A percentile compares a stretch with the other conserved stretches of the same genome.
Evolutionary conservation across 306 rosid species (phyloP).

Genomic region (Castanospermum australe): DNA sequence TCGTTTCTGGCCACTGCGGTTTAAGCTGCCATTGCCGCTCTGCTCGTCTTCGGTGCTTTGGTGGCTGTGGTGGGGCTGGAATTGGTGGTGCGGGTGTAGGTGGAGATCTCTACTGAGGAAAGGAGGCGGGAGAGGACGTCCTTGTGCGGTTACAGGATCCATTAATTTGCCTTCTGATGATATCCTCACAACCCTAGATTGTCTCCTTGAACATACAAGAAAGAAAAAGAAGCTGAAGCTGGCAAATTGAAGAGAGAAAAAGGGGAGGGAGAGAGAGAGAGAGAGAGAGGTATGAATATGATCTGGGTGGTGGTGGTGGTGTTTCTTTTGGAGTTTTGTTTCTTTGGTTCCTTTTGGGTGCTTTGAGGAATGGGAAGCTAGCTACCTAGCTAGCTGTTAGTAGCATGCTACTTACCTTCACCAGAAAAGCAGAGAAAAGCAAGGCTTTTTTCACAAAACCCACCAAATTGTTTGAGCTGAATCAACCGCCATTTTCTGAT

Average conservation of each 20-base stretch:
- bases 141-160: constrained; percentile 90
- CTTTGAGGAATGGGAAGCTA: constrained; percentile 21
- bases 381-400: constrained; percentile 11
- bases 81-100: constrained; percentile 70
- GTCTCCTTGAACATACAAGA: background rate
- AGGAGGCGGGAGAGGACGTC: constrained; percentile 84
- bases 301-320: constrained; percentile 16
- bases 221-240: background rate
- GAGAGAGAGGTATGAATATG: too few relatives aligned
- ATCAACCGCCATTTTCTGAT: constrained; percentile 26
- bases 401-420: constrained; percentile 32
- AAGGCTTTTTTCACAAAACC: background rate
- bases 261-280: background rate
- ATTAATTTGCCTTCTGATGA: constrained; percentile 19
- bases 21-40: constrained; percentile 37
- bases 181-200: constrained; percentile 20
- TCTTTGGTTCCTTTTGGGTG: background rate
- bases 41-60: constrained; percentile 59
- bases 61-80: constrained; percentile 50
- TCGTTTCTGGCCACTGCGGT: constrained; percentile 61
- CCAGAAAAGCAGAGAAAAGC: background rate
- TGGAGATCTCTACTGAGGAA: constrained; percentile 83
- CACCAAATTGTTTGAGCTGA: constrained; percentile 44
- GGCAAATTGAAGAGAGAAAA: constrained; percentile 5
- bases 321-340: background rate